Conservation (phyloP, 768 basidiomycete species). For the Mycena polygramma region DNA sequence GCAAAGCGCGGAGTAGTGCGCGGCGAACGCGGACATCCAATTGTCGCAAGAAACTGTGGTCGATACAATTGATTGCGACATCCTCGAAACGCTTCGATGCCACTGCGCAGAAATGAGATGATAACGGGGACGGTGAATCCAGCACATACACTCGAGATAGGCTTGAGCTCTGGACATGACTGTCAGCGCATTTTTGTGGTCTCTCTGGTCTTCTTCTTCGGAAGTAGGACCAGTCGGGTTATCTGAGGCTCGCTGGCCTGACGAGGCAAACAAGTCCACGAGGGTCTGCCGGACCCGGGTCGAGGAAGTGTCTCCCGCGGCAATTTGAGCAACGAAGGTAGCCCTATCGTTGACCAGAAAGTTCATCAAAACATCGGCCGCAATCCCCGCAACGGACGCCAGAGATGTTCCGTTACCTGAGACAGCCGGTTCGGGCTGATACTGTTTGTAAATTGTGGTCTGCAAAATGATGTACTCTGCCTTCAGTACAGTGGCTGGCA, state of each 20-base stretch:
- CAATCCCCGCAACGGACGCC: constrained; percentile 6
- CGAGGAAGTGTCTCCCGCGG: constrained; percentile 7
- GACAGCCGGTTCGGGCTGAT: constrained; percentile 10
- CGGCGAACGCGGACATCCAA: constrained; percentile 7
- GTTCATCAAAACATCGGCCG: not conserved
- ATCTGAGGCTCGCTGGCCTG: constrained; percentile 6
- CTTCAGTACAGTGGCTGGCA: constrained; percentile 19
- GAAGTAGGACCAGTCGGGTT: too few species aligned
- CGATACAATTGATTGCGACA: constrained; percentile 21
- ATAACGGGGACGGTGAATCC: not conserved
- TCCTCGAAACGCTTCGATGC: constrained; percentile 32
- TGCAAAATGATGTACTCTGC: constrained; percentile 17
- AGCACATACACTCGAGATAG: constrained; percentile 25
- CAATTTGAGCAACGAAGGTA: not conserved
- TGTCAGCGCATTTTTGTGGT: constrained; percentile 17
- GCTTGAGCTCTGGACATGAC: constrained; percentile 30
- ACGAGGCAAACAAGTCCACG: not conserved
- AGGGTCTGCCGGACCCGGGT: constrained; percentile 1
- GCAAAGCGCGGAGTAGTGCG: constrained; percentile 13
- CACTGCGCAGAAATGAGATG: constrained; percentile 18
- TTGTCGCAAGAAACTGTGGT: constrained; percentile 21
- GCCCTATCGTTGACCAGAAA: constrained; percentile 4
- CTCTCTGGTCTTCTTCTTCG: too few species aligned
- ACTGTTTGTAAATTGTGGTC: constrained; percentile 13
- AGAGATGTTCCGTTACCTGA: constrained; percentile 12